Evolutionary conservation across 225 moss, liverwort and hornwort genomes (phyloP), one percentile per base, ranked within the genome.

Genomic region (Straminergon stramineum): DNA sequence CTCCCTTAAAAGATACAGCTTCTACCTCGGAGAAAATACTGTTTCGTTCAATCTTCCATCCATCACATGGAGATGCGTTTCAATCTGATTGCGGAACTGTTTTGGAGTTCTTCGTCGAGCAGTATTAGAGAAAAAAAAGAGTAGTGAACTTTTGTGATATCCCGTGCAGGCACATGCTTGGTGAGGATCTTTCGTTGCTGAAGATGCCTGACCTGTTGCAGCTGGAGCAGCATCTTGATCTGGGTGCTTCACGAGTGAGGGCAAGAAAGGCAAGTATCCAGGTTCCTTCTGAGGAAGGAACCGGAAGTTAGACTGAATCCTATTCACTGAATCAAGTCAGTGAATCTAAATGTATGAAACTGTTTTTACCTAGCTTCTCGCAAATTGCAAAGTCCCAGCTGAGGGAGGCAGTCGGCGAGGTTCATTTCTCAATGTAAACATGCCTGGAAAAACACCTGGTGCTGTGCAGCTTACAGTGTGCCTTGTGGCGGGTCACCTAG

Each of bases 161-260:
- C 39, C 58, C 75, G 20, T 90, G 90, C 93, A 97, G 97, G 93
- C 98, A 95, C 89, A 91, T 97, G 94, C 89, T 96, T 73, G 98
- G 98, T 31, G 98, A 98, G 86, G 96, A 97, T 93, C 93, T 98
- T 76, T 92, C 92, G 31, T 86, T 91, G 81, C 90, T 97, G 48
- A 93, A 92, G 78, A 92, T 97, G 60, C 90, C 93, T 79, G 97
- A 97, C 86, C 91, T 98, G 86, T 91, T 96, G 80, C 95, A 94
- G 85, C 92, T 98, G 80, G 98, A 98, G 91, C 96, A 96, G 91
- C 95, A 96, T 53, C 94, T 98, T 61, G 97, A 97, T 89, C 68
- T 95, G 35, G 96, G 97, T 84, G 91, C 93, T 83, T 95, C 93
- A 57, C 95, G 96, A 51, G 96, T 98, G 64, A 95, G 92, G 56